Conservation (phyloP, 1,284 basidiomycete genomes). For the Ganoderma sp. region DNA sequence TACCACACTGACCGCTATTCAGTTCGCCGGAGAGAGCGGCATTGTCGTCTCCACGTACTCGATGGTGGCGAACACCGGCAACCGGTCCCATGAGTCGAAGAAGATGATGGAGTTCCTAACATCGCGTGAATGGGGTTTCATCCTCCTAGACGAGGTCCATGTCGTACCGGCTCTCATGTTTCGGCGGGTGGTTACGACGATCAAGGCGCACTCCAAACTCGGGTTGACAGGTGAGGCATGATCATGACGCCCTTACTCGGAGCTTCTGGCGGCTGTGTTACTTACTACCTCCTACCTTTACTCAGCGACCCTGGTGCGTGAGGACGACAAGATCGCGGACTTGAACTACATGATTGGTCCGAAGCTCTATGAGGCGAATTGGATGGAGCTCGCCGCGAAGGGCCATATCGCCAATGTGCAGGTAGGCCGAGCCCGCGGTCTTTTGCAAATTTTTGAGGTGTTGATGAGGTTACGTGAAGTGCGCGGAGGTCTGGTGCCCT, state of each 20-base stretch:
- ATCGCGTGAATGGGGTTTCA: slow-evolving; percentile 94
- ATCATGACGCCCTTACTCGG: neutral
- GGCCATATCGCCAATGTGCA: slow-evolving; percentile 99
- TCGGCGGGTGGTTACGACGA: slow-evolving; percentile 92
- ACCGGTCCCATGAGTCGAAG: slow-evolving; percentile 94
- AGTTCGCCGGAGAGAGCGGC: slow-evolving; percentile 94
- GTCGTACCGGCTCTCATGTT: slow-evolving; percentile 98
- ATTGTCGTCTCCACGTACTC: slow-evolving; percentile 98
- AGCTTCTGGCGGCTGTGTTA: neutral
- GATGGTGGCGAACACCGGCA: slow-evolving; percentile 97
- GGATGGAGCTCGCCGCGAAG: slow-evolving; percentile 99
- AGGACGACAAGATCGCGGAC: slow-evolving; percentile 99
- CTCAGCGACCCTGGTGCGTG: slow-evolving; percentile 93
- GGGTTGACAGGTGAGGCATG: slow-evolving; percentile 79
- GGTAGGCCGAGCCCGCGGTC: slow-evolving; percentile 49
- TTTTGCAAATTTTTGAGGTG: neutral
- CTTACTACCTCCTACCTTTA: slow-evolving; percentile 13
- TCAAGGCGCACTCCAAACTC: slow-evolving; percentile 97
- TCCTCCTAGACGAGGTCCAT: slow-evolving; percentile 95
- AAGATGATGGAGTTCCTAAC: slow-evolving; percentile 99
- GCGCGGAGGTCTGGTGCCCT: slow-evolving; percentile 99
- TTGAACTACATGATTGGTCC: slow-evolving; percentile 99
- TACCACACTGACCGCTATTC: slow-evolving; percentile 11
- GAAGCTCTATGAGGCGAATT: slow-evolving; percentile 99
- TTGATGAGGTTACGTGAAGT: slow-evolving; percentile 53